A percentile compares a stretch with the other conserved stretches of the same genome.
Conservation (phyloP, 805 yeast genomes). For the Nakazawaea ambrosiae region DNA sequence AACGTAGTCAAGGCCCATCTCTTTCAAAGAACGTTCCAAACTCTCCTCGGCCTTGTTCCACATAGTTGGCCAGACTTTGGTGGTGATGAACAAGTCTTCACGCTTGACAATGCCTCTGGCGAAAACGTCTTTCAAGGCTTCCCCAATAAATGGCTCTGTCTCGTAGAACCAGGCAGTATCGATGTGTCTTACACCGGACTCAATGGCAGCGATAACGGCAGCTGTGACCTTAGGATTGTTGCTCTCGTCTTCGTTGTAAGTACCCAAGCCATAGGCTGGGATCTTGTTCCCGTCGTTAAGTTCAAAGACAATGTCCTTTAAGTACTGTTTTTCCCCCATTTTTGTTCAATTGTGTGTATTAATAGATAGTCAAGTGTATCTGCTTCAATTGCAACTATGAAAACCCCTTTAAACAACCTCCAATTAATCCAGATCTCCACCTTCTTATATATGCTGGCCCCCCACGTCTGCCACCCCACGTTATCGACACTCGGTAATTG, state of each 20-base stretch:
- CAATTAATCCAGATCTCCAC: no score
- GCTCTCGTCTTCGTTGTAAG: constrained; percentile 25
- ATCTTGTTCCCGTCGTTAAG: constrained; percentile 51
- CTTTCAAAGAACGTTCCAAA: constrained; percentile 27
- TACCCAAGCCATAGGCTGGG: constrained; percentile 68
- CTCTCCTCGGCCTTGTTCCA: constrained; percentile 26
- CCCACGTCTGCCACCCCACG: no score
- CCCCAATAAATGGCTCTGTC: constrained; percentile 35
- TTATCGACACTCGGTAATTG: no score
- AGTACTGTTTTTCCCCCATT: constrained; percentile 6
- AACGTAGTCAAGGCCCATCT: constrained; percentile 31
- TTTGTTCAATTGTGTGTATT: not conserved
- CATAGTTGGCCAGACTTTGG: constrained; percentile 12
- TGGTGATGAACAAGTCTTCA: constrained; percentile 12
- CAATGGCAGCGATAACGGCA: constrained; percentile 52
- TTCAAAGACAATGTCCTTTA: constrained; percentile 31
- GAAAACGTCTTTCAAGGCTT: constrained; percentile 40
- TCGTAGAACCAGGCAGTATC: constrained; percentile 49
- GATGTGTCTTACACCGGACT: constrained; percentile 39
- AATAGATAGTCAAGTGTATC: no score
- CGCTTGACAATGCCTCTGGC: constrained; percentile 28
- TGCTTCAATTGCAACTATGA: not conserved
- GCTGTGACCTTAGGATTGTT: constrained; percentile 32
- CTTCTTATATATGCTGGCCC: no score
- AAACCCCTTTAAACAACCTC: no score